Percentiles rank a stretch among this genome's conserved stretches.
Conservation (phyloP, 176 grass and related monocot genomes). For the Areca catechu region DNA sequence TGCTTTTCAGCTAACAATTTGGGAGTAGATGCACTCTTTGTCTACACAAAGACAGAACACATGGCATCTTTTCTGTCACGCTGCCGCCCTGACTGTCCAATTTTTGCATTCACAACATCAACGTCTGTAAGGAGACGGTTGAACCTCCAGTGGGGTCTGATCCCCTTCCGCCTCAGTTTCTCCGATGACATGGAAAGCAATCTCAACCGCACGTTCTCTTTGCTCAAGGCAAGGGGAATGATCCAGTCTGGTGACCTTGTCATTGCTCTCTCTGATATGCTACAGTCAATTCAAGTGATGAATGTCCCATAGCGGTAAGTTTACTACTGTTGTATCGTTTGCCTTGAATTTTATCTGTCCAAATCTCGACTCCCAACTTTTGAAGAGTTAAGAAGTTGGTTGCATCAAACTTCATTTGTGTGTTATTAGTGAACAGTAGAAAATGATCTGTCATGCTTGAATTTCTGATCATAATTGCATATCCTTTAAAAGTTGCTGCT, state of each 20-base stretch:
- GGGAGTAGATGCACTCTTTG: slow-evolving; percentile 83
- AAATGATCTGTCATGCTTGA: too few species aligned
- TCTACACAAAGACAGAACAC: slow-evolving; percentile 69
- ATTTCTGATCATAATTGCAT: too few species aligned
- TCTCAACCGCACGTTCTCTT: slow-evolving; percentile 80
- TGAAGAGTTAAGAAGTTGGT: neutral
- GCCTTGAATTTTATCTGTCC: too few species aligned
- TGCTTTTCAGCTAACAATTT: slow-evolving; percentile 67
- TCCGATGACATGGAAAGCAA: slow-evolving; percentile 93
- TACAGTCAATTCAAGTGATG: slow-evolving; percentile 99
- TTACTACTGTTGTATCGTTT: too few species aligned
- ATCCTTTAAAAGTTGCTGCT: too few species aligned
- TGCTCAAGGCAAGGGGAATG: slow-evolving; percentile 97
- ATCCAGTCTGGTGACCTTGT: slow-evolving; percentile 78
- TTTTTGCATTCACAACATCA: slow-evolving; percentile 84
- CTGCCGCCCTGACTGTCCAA: slow-evolving; percentile 81
- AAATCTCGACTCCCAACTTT: neutral
- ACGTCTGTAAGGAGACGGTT: slow-evolving; percentile 54
- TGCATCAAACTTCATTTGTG: too few species aligned
- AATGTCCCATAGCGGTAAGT: slow-evolving; percentile 52
- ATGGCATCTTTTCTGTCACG: slow-evolving; percentile 88
- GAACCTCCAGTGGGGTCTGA: slow-evolving; percentile 93
- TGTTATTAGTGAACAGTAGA: too few species aligned
- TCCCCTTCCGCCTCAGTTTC: slow-evolving; percentile 73
- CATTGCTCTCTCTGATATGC: slow-evolving; percentile 83